Evolutionary conservation across 1,139 yeast species (phyloP).

Genomic region (Taphrina communis): DNA sequence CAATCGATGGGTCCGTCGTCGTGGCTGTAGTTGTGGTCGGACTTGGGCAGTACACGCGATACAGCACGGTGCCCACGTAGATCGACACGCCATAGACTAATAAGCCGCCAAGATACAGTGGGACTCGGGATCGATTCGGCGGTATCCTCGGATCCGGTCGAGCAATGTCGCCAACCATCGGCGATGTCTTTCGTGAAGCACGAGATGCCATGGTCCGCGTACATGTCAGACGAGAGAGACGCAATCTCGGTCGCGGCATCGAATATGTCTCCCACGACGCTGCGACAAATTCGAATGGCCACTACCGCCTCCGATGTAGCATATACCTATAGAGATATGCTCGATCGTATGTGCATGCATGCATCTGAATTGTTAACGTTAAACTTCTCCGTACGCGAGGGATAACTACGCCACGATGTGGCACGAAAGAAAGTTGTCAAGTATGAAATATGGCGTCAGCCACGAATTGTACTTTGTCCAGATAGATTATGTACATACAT

Average conservation of each 20-base stretch:
- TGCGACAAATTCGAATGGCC: too few relatives aligned
- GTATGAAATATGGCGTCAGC: background rate
- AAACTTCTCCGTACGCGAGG: too few relatives aligned
- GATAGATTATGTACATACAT: too few relatives aligned
- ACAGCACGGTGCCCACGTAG: constrained; percentile 17
- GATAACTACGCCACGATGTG: too few relatives aligned
- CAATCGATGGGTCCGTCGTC: background rate
- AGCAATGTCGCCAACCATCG: background rate
- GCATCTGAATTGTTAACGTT: too few relatives aligned
- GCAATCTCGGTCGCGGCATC: background rate
- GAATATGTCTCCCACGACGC: too few relatives aligned
- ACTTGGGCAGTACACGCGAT: constrained; percentile 1
- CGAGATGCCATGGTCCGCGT: background rate
- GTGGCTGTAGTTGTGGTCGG: background rate
- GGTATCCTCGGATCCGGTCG: background rate
- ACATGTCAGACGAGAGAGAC: background rate
- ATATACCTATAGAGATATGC: too few relatives aligned
- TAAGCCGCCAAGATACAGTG: constrained; percentile 25
- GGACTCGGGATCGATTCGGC: constrained; percentile 14
- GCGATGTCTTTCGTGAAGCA: background rate
- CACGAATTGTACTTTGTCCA: too few relatives aligned
- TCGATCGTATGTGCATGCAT: too few relatives aligned
- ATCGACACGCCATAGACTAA: constrained; percentile 31
- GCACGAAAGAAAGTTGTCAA: background rate
- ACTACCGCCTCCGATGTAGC: too few relatives aligned